phyloP scores from a whole-genome alignment of 495 filamentous ascomycete genomes.

The Monascus purpureus region DNA sequence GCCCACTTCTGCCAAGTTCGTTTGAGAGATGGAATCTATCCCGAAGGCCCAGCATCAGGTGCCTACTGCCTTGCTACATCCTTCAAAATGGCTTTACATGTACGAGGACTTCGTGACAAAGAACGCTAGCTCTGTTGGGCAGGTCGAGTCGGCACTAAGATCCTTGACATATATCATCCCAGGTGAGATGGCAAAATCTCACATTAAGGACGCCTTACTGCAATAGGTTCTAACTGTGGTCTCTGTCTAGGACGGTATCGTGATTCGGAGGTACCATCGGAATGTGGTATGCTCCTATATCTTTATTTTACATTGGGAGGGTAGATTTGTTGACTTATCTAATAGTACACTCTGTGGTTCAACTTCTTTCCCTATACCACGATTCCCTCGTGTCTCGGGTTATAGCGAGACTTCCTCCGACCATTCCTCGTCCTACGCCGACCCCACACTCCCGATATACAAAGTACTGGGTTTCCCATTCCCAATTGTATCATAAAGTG shows the following conservation, averaged over 20 bases:
- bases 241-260: slow-evolving; percentile 59
- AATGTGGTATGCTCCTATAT: slow-evolving; percentile 43
- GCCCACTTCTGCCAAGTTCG: no score
- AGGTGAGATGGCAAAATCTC: slow-evolving; percentile 30
- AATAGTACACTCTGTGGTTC: slow-evolving; percentile 67
- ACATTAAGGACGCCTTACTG: neutral
- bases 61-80: slow-evolving; percentile 31
- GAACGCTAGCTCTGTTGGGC: slow-evolving; percentile 78
- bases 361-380: slow-evolving; percentile 87
- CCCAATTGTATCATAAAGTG: slow-evolving; percentile 58
- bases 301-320: slow-evolving; percentile 1
- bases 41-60: slow-evolving; percentile 16
- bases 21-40: slow-evolving; percentile 21
- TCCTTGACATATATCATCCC: slow-evolving; percentile 93
- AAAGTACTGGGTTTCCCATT: slow-evolving; percentile 69
- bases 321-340: slow-evolving; percentile 1
- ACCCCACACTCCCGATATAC: slow-evolving; percentile 82
- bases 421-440: slow-evolving; percentile 34
- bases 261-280: slow-evolving; percentile 86
- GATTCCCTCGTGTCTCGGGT: slow-evolving; percentile 72
- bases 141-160: slow-evolving; percentile 84
- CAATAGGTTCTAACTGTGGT: neutral
- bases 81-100: slow-evolving; percentile 60
- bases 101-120: slow-evolving; percentile 91
- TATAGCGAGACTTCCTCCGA: slow-evolving; percentile 31